Evolutionary conservation across 805 yeast genomes (phyloP).

Genomic region (Saccharomycopsis schoenii): DNA sequence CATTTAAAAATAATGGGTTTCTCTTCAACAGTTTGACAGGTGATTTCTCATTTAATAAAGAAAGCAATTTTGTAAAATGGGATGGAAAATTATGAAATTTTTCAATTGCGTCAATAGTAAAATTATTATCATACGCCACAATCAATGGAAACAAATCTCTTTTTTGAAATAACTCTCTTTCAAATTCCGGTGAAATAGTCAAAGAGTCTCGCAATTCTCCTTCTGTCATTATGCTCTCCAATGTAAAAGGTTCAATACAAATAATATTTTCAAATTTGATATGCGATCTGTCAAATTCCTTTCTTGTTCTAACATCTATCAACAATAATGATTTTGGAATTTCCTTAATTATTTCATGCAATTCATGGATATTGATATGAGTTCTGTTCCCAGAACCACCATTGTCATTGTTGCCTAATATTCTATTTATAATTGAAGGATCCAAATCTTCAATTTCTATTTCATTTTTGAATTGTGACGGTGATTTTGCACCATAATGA

Average conservation of each 20-base stretch:
- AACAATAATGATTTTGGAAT: conserved; percentile 36
- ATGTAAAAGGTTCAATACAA: conserved; percentile 66
- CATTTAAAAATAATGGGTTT: conserved; percentile 37
- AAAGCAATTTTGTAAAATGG: conserved; percentile 26
- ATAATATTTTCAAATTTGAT: conserved; percentile 48
- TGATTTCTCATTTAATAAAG: conserved; percentile 31
- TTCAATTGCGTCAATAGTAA: conserved; percentile 1
- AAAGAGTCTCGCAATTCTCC: conserved; percentile 59
- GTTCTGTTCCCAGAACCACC: not conserved
- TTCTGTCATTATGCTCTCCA: conserved; percentile 43
- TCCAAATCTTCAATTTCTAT: conserved; percentile 1
- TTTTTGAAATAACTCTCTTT: conserved; percentile 41
- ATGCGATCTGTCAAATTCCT: conserved; percentile 53
- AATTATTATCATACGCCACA: conserved; percentile 45
- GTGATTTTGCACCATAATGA: conserved; percentile 15
- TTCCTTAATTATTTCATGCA: conserved; percentile 15
- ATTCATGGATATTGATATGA: conserved; percentile 3
- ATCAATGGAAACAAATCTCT: conserved; percentile 52
- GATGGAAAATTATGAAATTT: conserved; percentile 17
- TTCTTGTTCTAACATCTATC: conserved; percentile 60
- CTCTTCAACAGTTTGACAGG: conserved; percentile 29
- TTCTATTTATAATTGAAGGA: not conserved
- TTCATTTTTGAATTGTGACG: conserved; percentile 11
- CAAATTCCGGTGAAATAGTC: conserved; percentile 45
- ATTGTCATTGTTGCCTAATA: not conserved